Conservation (phyloP, 257 asterid species). For the Rehmannia glutinosa region DNA sequence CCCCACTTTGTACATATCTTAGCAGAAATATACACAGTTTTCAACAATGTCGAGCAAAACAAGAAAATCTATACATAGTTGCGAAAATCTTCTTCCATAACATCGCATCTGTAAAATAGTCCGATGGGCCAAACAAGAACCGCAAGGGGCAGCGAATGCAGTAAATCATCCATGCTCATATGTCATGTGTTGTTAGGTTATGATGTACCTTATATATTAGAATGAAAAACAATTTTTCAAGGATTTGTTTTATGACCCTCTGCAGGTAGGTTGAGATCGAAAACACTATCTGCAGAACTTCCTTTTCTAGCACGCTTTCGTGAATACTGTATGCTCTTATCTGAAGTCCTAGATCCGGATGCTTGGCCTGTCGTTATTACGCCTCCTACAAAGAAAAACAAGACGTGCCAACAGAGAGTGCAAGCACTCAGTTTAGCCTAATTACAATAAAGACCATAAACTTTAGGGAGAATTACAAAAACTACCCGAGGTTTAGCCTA, state of each 20-base stretch:
- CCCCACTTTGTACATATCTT: background rate
- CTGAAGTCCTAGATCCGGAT: conserved; percentile 57
- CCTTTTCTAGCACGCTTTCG: conserved; percentile 59
- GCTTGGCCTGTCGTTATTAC: conserved; percentile 37
- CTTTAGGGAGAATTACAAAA: too few species aligned
- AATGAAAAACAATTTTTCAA: background rate
- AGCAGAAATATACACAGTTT: conserved; percentile 12
- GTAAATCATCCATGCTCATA: background rate
- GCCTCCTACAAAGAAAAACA: conserved; percentile 41
- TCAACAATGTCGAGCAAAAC: background rate
- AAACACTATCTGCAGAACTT: conserved; percentile 22
- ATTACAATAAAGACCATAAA: too few species aligned
- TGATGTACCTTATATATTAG: background rate
- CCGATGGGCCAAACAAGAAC: background rate
- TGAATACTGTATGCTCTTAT: conserved; percentile 35
- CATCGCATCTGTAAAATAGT: conserved; percentile 3
- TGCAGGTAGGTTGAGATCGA: conserved; percentile 87
- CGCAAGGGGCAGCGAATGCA: too few species aligned
- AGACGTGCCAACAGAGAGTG: too few species aligned
- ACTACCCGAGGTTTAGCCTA: too few species aligned
- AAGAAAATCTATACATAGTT: conserved; percentile 15
- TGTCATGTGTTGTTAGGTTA: background rate
- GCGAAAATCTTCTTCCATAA: conserved; percentile 11
- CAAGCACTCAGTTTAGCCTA: too few species aligned
- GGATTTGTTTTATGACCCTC: conserved; percentile 36